A percentile compares a stretch with the other conserved stretches of the same genome.
Conservation (phyloP, 805 yeast species). For the Starmerella apicola region DNA sequence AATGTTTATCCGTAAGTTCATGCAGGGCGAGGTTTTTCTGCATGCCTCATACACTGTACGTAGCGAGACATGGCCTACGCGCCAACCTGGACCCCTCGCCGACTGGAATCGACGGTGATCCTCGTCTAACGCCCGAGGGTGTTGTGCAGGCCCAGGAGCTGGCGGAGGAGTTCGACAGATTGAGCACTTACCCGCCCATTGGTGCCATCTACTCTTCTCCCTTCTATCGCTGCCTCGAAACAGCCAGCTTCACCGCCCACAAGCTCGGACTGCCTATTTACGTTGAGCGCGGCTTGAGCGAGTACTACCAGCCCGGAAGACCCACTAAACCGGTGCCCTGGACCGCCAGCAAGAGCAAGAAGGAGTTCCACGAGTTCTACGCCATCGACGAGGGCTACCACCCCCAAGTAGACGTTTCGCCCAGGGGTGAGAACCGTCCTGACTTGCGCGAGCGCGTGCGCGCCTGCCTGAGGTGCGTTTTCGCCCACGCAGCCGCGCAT, state of each 20-base stretch:
- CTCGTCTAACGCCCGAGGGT: conserved; percentile 79
- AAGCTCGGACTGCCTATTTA: conserved; percentile 44
- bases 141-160: conserved; percentile 75
- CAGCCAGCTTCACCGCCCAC: conserved; percentile 58
- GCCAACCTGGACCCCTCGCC: conserved; percentile 59
- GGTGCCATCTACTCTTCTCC: conserved; percentile 64
- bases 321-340: conserved; percentile 43
- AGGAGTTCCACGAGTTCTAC: conserved; percentile 37
- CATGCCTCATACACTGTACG: conserved; percentile 15
- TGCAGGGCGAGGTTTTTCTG: background rate
- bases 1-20: background rate
- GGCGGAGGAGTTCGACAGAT: conserved; percentile 34
- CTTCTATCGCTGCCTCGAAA: conserved; percentile 79
- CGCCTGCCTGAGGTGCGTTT: conserved; percentile 41
- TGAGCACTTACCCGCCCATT: conserved; percentile 41
- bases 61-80: conserved; percentile 60
- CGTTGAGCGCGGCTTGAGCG: conserved; percentile 78
- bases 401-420: conserved; percentile 47
- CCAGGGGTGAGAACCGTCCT: conserved; percentile 59
- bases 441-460: conserved; percentile 55
- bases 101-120: conserved; percentile 84
- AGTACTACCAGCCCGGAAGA: conserved; percentile 75
- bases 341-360: conserved; percentile 27
- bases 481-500: conserved; percentile 41
- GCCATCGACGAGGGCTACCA: conserved; percentile 35